A percentile compares a stretch with the other conserved stretches of the same genome.
Evolutionary conservation across 2,329 filamentous ascomycete species (phyloP).

Genomic region (Arthroderma sp.): DNA sequence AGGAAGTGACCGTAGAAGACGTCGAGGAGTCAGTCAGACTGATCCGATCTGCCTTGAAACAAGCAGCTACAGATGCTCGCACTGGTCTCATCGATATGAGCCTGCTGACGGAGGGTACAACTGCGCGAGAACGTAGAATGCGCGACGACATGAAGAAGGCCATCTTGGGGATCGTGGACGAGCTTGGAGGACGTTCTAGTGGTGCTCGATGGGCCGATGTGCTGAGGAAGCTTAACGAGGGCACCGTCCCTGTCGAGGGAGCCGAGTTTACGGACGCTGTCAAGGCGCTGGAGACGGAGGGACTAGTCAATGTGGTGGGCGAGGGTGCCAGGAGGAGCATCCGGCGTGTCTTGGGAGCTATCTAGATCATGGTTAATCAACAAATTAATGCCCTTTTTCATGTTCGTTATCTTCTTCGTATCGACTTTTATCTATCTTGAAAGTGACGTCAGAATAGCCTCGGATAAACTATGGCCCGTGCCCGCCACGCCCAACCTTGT

Average conservation of each 20-base stretch:
- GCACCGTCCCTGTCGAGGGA: slow-evolving; percentile 57
- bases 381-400: no score
- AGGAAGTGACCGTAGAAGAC: slow-evolving; percentile 64
- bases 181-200: slow-evolving; percentile 54
- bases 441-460: not conserved
- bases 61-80: slow-evolving; percentile 85
- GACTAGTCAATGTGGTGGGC: slow-evolving; percentile 63
- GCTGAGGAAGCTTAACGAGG: slow-evolving; percentile 59
- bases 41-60: slow-evolving; percentile 89
- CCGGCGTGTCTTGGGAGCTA: slow-evolving; percentile 53
- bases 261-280: slow-evolving; percentile 75
- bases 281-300: slow-evolving; percentile 70
- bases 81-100: slow-evolving; percentile 95
- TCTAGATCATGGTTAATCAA: not conserved
- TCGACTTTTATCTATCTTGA: no score
- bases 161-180: slow-evolving; percentile 63
- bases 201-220: slow-evolving; percentile 71
- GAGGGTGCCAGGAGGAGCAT: slow-evolving; percentile 76
- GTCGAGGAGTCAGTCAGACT: slow-evolving; percentile 84
- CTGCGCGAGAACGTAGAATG: slow-evolving; percentile 69
- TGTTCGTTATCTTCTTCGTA: no score
- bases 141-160: slow-evolving; percentile 76
- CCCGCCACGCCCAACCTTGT: not conserved
- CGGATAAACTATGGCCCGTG: slow-evolving; percentile 1
- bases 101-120: slow-evolving; percentile 85